Evolutionary conservation across 805 yeast species (phyloP), one percentile per base, ranked within the genome.

Genomic region (Nakazawaea holstii): DNA sequence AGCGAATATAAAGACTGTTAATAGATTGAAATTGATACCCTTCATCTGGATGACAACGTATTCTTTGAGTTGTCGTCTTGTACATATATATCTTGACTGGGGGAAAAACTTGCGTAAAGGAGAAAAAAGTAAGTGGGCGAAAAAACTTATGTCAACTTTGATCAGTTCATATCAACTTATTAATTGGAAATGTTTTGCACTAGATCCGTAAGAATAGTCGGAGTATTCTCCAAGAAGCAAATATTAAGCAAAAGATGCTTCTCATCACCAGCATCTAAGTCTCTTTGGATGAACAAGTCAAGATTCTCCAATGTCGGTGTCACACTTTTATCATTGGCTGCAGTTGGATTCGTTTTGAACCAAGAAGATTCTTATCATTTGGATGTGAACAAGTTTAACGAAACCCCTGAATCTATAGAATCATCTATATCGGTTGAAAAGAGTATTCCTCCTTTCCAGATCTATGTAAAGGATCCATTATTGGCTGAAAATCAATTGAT

Each of bases 401-500:
- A 51, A 10, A 44, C 56, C 7, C 37, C 44, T 8, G 38, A 39
- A 11, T 45, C 52, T 2, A 49, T 60, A 24, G 49, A 41, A 17
- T 5, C 8, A 3, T 38, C 50, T 2, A 41, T 47, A n/a, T 46
- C 55, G 4, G 65, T 64, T 10, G 61, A 58, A 38, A 49, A 58
- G 13, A 51, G 58, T 1, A 62, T 65, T 15, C 58, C 60, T 15
- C 52, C 65, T 11, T 55, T 66, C 32, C 66, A 67, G 6, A 42
- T 50, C n/a, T 35, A 43, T 7, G 50, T 61, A 6, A 37, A 44
- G 5, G 49, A 52, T 7, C 54, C 55, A 9, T 43, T 59, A 11
- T 38, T 43, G 4, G 52, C 54, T 1, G 60, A 68, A 3, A 86
- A 72, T 59, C 67, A 75, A 20, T 62, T 91, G 30, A 57, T 94